A percentile compares a stretch with the other conserved stretches of the same genome.
Conservation (phyloP, 805 yeast genomes). For the Lachancea dasiensis region DNA sequence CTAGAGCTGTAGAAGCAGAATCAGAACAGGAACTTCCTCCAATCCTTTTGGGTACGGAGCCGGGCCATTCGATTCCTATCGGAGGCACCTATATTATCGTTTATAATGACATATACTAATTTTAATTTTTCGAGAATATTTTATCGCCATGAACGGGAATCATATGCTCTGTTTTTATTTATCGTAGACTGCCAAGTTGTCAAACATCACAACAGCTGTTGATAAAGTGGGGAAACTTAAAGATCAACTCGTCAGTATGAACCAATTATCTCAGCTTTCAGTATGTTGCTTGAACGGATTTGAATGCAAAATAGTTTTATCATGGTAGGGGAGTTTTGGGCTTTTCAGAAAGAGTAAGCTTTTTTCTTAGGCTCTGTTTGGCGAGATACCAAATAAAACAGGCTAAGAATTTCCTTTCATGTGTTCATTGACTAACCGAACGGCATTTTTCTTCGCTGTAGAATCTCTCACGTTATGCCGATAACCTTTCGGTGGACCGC, state of each 20-base stretch:
- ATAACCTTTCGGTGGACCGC: slow-evolving; percentile 29
- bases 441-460: slow-evolving; percentile 2
- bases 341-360: no score
- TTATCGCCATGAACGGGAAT: no score
- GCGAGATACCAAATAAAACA: slow-evolving; percentile 1
- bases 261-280: slow-evolving; percentile 8
- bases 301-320: neutral
- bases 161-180: no score
- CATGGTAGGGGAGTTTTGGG: neutral
- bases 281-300: slow-evolving; percentile 5
- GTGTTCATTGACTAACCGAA: no score
- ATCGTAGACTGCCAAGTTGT: no score
- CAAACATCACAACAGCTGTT: no score
- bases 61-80: slow-evolving; percentile 2
- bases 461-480: slow-evolving; percentile 29
- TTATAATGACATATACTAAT: neutral
- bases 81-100: neutral
- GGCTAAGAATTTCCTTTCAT: no score
- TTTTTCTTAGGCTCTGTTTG: neutral
- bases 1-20: slow-evolving; percentile 38
- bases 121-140: no score
- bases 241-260: slow-evolving; percentile 8
- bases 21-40: neutral
- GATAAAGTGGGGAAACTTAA: no score
- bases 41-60: neutral